Percentiles rank a stretch among this genome's conserved stretches.
These are phyloP conservation scores for Pichiaceae sp. DNA, from an alignment of 1,139 yeast species.

Conservation along the genomic window DNA sequence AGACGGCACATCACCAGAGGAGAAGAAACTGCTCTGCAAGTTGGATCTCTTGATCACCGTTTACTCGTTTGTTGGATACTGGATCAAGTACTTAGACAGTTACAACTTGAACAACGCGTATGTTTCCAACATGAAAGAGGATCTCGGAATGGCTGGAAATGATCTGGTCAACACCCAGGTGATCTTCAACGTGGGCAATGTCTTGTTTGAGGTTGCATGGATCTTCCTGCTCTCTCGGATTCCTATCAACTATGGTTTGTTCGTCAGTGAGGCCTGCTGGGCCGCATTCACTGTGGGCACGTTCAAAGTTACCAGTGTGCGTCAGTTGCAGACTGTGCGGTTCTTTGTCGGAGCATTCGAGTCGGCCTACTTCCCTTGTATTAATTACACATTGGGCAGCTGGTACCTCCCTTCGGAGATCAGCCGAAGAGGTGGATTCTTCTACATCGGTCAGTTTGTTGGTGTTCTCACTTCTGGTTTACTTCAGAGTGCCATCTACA, in stretches of 20 bases:
- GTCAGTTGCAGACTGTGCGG: slow-evolving; percentile 39
- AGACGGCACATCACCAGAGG: slow-evolving; percentile 3
- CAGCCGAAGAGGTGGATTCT: slow-evolving; percentile 33
- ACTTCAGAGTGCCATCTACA: slow-evolving; percentile 26
- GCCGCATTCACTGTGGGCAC: slow-evolving; percentile 53
- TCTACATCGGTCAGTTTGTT: slow-evolving; percentile 37
- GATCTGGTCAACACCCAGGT: slow-evolving; percentile 57
- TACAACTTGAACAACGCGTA: slow-evolving; percentile 61
- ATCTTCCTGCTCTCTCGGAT: slow-evolving; percentile 26
- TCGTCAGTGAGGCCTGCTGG: slow-evolving; percentile 58
- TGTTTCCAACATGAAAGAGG: slow-evolving; percentile 54
- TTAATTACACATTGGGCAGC: slow-evolving; percentile 53
- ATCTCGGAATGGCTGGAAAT: slow-evolving; percentile 51
- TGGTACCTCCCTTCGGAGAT: slow-evolving; percentile 45
- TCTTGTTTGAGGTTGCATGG: slow-evolving; percentile 43
- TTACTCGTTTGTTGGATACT: slow-evolving; percentile 52
- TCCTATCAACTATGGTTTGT: slow-evolving; percentile 50
- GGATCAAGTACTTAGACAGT: slow-evolving; percentile 64
- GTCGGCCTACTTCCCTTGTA: slow-evolving; percentile 51
- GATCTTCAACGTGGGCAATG: slow-evolving; percentile 49
- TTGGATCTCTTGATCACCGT: slow-evolving; percentile 52
- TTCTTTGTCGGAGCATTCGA: slow-evolving; percentile 59
- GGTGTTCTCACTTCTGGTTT: slow-evolving; percentile 40
- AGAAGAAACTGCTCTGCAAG: slow-evolving; percentile 43
- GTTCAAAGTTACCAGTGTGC: slow-evolving; percentile 33